phyloP scores from a whole-genome alignment of 2,329 filamentous ascomycete genomes.

The Blastomyces gilchristii region DNA sequence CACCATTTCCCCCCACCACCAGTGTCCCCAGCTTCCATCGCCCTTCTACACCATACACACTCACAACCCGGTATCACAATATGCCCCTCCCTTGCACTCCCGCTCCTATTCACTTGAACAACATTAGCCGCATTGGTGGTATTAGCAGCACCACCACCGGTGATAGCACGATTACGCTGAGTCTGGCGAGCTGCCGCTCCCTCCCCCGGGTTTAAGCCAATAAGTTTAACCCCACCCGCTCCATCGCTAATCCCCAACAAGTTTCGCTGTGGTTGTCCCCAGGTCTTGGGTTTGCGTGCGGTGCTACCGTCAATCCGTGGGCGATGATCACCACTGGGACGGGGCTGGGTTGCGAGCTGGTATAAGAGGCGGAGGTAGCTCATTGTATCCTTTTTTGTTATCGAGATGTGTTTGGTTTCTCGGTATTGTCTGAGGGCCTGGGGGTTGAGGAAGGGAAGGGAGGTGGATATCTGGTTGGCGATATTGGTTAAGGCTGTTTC shows the following conservation, averaged over 20 bases:
- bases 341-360: neutral
- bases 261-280: neutral
- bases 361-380: neutral
- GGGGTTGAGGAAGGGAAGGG: neutral
- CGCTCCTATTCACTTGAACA: neutral
- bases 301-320: neutral
- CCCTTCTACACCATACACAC: neutral
- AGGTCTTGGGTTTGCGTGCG: neutral
- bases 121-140: neutral
- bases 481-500: neutral
- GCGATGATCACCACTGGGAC: neutral
- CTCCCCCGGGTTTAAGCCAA: neutral
- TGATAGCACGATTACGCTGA: neutral
- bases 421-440: neutral
- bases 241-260: neutral
- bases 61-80: neutral
- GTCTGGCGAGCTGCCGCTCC: neutral
- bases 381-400: neutral
- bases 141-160: neutral
- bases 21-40: neutral
- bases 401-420: neutral
- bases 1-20: neutral
- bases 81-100: neutral
- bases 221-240: neutral
- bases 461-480: neutral